Evolutionary conservation across 2,329 filamentous ascomycete species (phyloP).

Genomic region (Sclerotinia trifoliorum): DNA sequence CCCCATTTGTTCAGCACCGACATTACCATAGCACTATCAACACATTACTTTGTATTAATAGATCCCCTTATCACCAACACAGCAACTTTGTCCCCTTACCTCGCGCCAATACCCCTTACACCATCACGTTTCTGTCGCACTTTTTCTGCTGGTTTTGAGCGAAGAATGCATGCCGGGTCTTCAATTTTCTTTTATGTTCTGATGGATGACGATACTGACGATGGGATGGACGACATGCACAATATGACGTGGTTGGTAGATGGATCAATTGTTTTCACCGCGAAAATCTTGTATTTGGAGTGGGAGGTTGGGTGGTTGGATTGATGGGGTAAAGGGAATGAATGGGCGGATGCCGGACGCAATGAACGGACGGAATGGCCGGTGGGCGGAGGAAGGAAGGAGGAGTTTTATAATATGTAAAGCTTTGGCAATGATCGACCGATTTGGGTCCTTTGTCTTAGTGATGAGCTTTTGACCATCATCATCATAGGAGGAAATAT

Average conservation of each 20-base stretch:
- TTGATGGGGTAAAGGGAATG: slow-evolving; percentile 20
- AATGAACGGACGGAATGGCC: not conserved
- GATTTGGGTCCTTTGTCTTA: slow-evolving; percentile 29
- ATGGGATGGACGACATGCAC: slow-evolving; percentile 10
- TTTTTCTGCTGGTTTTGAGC: slow-evolving; percentile 19
- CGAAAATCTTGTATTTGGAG: slow-evolving; percentile 28
- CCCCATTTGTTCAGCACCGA: slow-evolving; percentile 14
- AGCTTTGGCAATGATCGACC: slow-evolving; percentile 28
- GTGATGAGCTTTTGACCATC: slow-evolving; percentile 20
- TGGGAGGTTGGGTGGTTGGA: slow-evolving; percentile 7
- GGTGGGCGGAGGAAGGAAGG: slow-evolving; percentile 11
- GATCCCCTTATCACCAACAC: slow-evolving; percentile 7
- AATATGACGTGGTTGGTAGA: not conserved
- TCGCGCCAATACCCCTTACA: slow-evolving; percentile 20
- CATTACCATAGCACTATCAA: slow-evolving; percentile 18
- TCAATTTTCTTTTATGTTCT: slow-evolving; percentile 11
- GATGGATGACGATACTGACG: slow-evolving; percentile 16
- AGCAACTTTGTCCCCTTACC: slow-evolving; percentile 10
- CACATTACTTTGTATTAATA: slow-evolving; percentile 20
- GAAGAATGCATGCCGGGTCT: slow-evolving; percentile 14
- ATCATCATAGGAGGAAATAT: slow-evolving; percentile 13
- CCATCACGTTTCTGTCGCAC: slow-evolving; percentile 11
- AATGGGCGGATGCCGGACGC: slow-evolving; percentile 24
- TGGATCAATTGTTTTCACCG: slow-evolving; percentile 20
- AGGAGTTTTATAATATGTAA: slow-evolving; percentile 21